Evolutionary conservation across 169 alveolate genomes (phyloP).

Genomic region (Cryptosporidium felis): DNA sequence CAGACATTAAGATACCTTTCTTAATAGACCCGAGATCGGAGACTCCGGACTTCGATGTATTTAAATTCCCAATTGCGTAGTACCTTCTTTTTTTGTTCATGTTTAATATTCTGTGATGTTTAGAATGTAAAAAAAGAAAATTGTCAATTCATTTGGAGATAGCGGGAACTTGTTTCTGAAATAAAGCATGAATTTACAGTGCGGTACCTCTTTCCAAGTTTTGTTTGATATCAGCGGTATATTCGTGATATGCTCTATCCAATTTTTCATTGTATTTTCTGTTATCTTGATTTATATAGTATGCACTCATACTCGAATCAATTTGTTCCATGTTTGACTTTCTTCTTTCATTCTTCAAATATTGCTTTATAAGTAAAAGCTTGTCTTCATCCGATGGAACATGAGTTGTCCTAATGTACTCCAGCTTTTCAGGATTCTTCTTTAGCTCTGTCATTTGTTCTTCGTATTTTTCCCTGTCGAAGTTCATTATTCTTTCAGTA

Average conservation of each 20-base stretch:
- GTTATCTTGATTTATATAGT: conserved; percentile 32
- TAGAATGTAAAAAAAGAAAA: too few relatives aligned
- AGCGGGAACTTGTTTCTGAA: neutral
- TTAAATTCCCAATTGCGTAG: neutral
- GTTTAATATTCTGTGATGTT: neutral
- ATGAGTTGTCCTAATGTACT: conserved; percentile 28
- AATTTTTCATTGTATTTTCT: conserved; percentile 20
- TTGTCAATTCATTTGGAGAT: neutral
- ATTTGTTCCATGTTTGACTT: neutral
- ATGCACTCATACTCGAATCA: neutral
- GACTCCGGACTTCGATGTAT: neutral
- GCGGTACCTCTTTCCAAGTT: conserved; percentile 66
- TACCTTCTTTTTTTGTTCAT: conserved; percentile 19
- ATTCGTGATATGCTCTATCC: conserved; percentile 33
- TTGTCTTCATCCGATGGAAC: conserved; percentile 1
- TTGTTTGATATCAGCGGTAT: conserved; percentile 18
- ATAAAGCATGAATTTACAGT: neutral
- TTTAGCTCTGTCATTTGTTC: conserved; percentile 31
- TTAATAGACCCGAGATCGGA: neutral
- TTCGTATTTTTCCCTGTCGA: conserved; percentile 28
- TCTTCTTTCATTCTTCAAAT: conserved; percentile 12
- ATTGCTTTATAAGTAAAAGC: conserved; percentile 8
- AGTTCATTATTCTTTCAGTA: neutral
- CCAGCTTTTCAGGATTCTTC: neutral
- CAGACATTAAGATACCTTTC: conserved; percentile 65